Evolutionary conservation across 148 eudicot genomes (phyloP), one percentile per base, ranked within the genome.

Genomic region (Limonium bicolor): DNA sequence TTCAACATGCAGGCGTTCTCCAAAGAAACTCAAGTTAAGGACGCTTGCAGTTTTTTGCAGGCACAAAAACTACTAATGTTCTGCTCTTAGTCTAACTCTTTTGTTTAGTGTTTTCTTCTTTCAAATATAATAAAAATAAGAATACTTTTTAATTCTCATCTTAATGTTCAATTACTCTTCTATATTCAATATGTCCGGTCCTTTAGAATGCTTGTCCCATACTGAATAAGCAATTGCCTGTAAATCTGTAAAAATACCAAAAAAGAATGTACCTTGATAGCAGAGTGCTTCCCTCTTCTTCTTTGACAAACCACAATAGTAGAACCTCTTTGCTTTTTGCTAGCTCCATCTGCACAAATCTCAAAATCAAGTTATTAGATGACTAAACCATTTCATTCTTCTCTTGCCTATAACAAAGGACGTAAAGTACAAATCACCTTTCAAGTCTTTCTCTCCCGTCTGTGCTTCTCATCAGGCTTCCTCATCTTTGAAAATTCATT

Each of bases 311-410:
- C 5, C 19, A 42, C 13, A 11, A 27, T 3, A 20, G 54, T 11
- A 21, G 48, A 62, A 55, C 9, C 48, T 58, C 58, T 64, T 36
- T 63, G 64, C 67, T 66, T 79, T 65, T 46, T 79, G 42, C 74
- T 73, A 44, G 66, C 64, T 35, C 45, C 37, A 46, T 19, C 81
- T 73, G 68, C 49, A 62, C 60, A 42, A 4, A 17, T 12, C 39
- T 19, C 20, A 2, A 7, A 33, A 29, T 34, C 12, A 41, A 23
- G 32, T 9, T 0, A 26, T 15, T 27, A 28, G 1, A 7, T 7
- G 38, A 6, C 16, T 25, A 6, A 30, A 31, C 12, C 40, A 36
- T 36, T 10, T 16, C 40, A 5, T 36, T 36, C 20, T 14, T n/a
- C n/a, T n/a, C n/a, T n/a, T n/a, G 19, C 5, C 7, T 25, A 36